Conservation (phyloP, 176 grass and related monocot species). For the Paspalum notatum region DNA sequence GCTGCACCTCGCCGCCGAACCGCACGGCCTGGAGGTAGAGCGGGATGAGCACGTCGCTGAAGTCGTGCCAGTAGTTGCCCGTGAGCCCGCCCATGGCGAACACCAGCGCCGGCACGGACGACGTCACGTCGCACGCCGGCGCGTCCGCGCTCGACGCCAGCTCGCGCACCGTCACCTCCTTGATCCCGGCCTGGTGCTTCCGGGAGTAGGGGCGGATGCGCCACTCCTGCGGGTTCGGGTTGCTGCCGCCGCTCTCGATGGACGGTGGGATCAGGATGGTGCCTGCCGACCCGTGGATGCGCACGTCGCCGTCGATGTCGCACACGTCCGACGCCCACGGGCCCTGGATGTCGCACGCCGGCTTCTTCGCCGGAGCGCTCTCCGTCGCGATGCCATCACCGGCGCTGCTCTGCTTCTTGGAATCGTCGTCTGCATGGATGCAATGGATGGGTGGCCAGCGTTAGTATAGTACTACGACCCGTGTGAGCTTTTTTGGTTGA, state of each 20-base stretch:
- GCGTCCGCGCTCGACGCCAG: constrained; percentile 34
- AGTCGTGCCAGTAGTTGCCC: constrained; percentile 94
- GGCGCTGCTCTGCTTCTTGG: background rate
- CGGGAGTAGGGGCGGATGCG: constrained; percentile 62
- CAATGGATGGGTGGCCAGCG: too few species aligned
- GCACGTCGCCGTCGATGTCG: constrained; percentile 58
- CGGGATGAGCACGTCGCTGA: constrained; percentile 78
- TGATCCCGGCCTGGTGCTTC: constrained; percentile 57
- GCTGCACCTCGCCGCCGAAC: constrained; percentile 71
- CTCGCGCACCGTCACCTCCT: constrained; percentile 58
- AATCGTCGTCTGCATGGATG: constrained; percentile 36
- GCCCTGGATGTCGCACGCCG: constrained; percentile 68
- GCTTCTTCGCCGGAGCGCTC: constrained; percentile 46
- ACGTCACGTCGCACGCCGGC: constrained; percentile 47
- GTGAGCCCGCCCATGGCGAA: constrained; percentile 76
- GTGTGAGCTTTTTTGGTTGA: background rate
- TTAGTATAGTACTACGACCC: too few species aligned
- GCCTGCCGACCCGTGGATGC: constrained; percentile 49
- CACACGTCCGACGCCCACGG: constrained; percentile 63
- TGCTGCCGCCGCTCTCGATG: constrained; percentile 48
- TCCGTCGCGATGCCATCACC: background rate
- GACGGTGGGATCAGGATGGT: constrained; percentile 54
- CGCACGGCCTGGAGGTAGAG: constrained; percentile 59
- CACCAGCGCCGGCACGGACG: constrained; percentile 62
- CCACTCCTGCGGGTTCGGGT: constrained; percentile 68